phyloP scores from a whole-genome alignment of 2,329 filamentous ascomycete species.

The Hymenoscyphus repandus region DNA sequence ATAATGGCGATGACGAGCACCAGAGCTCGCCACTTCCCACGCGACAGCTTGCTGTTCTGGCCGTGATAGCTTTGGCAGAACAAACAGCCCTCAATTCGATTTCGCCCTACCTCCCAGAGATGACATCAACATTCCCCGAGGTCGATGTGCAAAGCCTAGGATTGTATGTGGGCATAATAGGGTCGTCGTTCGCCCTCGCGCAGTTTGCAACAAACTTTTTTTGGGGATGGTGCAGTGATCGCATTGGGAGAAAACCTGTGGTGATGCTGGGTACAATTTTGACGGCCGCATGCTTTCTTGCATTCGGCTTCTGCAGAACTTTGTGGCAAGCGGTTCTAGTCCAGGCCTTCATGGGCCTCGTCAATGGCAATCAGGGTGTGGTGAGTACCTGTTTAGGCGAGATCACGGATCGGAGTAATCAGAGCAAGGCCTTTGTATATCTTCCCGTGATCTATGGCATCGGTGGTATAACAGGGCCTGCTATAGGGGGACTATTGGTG shows the following conservation, averaged over 20 bases:
- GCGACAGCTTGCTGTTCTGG: conserved; percentile 77
- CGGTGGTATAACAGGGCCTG: conserved; percentile 86
- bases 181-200: conserved; percentile 85
- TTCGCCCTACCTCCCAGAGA: conserved; percentile 87
- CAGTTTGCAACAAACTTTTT: conserved; percentile 90
- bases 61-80: conserved; percentile 83
- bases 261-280: conserved; percentile 78
- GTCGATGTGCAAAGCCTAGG: conserved; percentile 67
- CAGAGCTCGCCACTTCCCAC: conserved; percentile 66
- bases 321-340: conserved; percentile 82
- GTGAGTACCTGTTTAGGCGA: conserved; percentile 93
- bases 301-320: conserved; percentile 79
- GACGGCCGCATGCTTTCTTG: conserved; percentile 73
- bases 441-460: conserved; percentile 94
- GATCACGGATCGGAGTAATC: conserved; percentile 91
- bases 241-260: conserved; percentile 74
- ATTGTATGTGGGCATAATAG: conserved; percentile 84
- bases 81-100: conserved; percentile 98
- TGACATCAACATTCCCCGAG: conserved; percentile 81
- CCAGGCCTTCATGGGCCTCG: conserved; percentile 83
- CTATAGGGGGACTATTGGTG: conserved; percentile 82
- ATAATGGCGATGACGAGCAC: conserved; percentile 31
- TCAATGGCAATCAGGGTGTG: conserved; percentile 93
- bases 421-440: conserved; percentile 90
- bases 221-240: conserved; percentile 81